Conservation (phyloP, 2,329 filamentous ascomycete genomes). For the Magnaporthales sp. region DNA sequence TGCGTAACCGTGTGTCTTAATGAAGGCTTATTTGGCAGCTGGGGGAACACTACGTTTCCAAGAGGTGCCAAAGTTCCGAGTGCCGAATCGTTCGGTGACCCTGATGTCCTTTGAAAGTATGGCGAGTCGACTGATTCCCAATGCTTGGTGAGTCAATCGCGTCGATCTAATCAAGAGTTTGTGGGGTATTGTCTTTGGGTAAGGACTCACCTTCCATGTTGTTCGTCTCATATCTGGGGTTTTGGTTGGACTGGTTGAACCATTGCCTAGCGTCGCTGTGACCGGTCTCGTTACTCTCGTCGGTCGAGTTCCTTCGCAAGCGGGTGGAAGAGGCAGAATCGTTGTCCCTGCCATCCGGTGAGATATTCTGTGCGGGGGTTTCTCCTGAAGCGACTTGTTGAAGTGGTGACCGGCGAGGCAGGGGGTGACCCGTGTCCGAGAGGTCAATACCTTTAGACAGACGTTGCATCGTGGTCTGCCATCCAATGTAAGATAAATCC, state of each 20-base stretch:
- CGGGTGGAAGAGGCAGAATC: constrained; percentile 11
- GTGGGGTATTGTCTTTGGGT: not conserved
- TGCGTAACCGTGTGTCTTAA: constrained; percentile 26
- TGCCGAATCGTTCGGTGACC: constrained; percentile 36
- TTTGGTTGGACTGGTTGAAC: constrained; percentile 46
- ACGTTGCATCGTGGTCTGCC: not conserved
- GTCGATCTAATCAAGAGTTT: not conserved
- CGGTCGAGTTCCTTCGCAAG: constrained; percentile 33
- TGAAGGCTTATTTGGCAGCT: constrained; percentile 7
- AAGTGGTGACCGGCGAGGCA: constrained; percentile 23
- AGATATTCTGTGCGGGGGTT: not conserved
- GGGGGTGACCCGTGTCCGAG: constrained; percentile 25
- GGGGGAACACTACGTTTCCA: not conserved
- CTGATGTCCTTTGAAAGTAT: constrained; percentile 44
- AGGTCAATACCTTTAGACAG: not conserved
- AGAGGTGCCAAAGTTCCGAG: constrained; percentile 14
- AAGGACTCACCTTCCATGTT: constrained; percentile 35
- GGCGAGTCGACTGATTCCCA: constrained; percentile 37
- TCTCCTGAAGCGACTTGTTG: not conserved
- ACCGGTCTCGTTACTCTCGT: constrained; percentile 38
- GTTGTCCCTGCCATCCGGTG: constrained; percentile 3
- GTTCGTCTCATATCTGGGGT: constrained; percentile 33
- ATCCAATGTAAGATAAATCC: not conserved
- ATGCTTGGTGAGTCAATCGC: not conserved
- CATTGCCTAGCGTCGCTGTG: constrained; percentile 42